These are phyloP conservation scores for Trichoderma gamsii DNA, from an alignment of 495 filamentous ascomycete species.

Conservation along the genomic window DNA sequence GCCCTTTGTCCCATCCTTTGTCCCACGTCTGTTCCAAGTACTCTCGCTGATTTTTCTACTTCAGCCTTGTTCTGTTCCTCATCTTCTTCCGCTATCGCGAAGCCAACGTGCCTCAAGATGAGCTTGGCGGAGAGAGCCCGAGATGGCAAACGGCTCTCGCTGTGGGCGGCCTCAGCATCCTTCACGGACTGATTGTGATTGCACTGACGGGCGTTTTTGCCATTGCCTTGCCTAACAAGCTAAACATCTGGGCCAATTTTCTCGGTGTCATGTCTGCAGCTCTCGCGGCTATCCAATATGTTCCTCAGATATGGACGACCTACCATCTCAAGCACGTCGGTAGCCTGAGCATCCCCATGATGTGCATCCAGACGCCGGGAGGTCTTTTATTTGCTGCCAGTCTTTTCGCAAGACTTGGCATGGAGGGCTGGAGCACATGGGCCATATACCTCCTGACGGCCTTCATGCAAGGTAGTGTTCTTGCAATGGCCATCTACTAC, in stretches of 20 bases:
- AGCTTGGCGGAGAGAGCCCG: constrained; percentile 40
- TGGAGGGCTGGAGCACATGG: constrained; percentile 92
- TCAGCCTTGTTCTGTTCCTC: constrained; percentile 76
- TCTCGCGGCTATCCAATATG: constrained; percentile 84
- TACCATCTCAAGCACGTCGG: constrained; percentile 76
- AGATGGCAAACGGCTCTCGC: constrained; percentile 69
- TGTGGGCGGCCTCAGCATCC: constrained; percentile 60
- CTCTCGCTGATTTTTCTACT: neutral
- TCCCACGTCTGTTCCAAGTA: neutral
- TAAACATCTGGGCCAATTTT: constrained; percentile 73
- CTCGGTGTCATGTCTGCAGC: constrained; percentile 70
- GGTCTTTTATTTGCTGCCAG: constrained; percentile 84
- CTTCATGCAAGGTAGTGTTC: constrained; percentile 72
- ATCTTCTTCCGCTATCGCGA: constrained; percentile 70
- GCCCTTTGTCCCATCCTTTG: neutral
- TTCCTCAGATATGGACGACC: constrained; percentile 91
- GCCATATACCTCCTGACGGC: constrained; percentile 82
- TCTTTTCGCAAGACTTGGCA: constrained; percentile 71
- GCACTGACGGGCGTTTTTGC: constrained; percentile 59
- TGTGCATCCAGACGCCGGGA: constrained; percentile 95
- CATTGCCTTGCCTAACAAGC: constrained; percentile 46
- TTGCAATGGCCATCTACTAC: constrained; percentile 75
- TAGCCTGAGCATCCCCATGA: constrained; percentile 92
- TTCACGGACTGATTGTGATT: constrained; percentile 63
- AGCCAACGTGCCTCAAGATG: constrained; percentile 43